Conservation (phyloP, 768 basidiomycete species). For the Collybia nuda region DNA sequence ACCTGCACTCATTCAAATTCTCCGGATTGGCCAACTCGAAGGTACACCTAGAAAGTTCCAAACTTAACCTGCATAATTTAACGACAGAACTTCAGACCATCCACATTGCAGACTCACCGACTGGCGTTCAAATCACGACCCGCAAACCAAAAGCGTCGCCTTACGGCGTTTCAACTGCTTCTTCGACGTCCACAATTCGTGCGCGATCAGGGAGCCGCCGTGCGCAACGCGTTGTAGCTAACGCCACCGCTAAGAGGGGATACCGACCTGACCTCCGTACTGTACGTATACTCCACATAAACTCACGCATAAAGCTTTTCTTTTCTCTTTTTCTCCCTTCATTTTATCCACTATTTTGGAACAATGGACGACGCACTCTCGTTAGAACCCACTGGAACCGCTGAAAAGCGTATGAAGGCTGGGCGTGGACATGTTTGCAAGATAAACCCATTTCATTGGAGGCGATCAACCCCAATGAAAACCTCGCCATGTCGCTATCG, state of each 20-base stretch:
- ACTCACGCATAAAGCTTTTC: background rate
- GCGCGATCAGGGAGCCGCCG: constrained; percentile 72
- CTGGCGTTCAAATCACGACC: constrained; percentile 60
- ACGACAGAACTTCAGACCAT: constrained; percentile 49
- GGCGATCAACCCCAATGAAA: constrained; percentile 62
- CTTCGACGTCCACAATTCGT: constrained; percentile 54
- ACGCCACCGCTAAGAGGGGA: constrained; percentile 53
- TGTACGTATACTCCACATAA: constrained; percentile 44
- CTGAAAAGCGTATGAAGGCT: constrained; percentile 70
- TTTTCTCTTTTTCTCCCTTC: constrained; percentile 6
- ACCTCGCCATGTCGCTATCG: constrained; percentile 78
- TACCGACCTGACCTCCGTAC: constrained; percentile 79
- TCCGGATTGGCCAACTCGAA: constrained; percentile 87
- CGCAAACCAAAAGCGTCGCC: constrained; percentile 64
- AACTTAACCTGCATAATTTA: constrained; percentile 1
- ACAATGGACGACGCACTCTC: constrained; percentile 58
- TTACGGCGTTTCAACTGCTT: constrained; percentile 46
- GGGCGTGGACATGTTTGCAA: constrained; percentile 97
- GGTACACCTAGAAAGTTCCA: constrained; percentile 36
- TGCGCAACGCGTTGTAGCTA: constrained; percentile 62
- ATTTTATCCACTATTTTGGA: constrained; percentile 11
- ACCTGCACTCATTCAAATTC: constrained; percentile 90
- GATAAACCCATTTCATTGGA: constrained; percentile 48
- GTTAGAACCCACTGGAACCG: constrained; percentile 90
- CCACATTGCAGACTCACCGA: constrained; percentile 53